Conservation (phyloP, 164 flowering plant genomes). For the Umbellularia californica region DNA sequence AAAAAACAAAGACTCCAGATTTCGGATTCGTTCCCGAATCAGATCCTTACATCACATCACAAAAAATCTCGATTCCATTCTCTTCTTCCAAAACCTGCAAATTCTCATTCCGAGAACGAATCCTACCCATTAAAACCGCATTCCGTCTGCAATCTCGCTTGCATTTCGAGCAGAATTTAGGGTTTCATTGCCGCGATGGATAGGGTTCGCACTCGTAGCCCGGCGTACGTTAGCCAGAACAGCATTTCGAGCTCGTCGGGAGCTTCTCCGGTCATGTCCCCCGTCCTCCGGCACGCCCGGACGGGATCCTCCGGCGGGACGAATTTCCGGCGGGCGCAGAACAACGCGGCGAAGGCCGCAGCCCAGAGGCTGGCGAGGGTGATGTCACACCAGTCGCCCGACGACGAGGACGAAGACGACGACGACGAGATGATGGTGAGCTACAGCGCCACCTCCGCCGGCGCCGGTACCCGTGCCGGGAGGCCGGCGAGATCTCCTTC, state of each 20-base stretch:
- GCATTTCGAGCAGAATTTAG: background rate
- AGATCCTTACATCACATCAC: too few species aligned
- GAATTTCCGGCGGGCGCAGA: slow-evolving; percentile 47
- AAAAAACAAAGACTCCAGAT: too few species aligned
- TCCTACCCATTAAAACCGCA: background rate
- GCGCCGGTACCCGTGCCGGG: slow-evolving; percentile 51
- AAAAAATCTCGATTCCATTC: too few species aligned
- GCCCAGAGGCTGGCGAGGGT: slow-evolving; percentile 88
- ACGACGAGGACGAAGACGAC: slow-evolving; percentile 54
- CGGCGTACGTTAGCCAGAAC: slow-evolving; percentile 33
- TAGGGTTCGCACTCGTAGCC: slow-evolving; percentile 28
- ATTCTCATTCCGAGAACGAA: background rate
- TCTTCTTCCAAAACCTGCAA: too few species aligned
- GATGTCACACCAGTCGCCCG: slow-evolving; percentile 59
- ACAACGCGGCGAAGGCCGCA: slow-evolving; percentile 68
- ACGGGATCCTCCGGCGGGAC: slow-evolving; percentile 44
- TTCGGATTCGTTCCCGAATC: too few species aligned
- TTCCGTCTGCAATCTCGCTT: background rate
- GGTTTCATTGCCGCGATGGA: slow-evolving; percentile 24
- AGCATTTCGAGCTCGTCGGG: slow-evolving; percentile 29
- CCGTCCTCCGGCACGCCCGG: slow-evolving; percentile 51
- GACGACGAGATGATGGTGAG: slow-evolving; percentile 33
- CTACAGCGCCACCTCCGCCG: slow-evolving; percentile 14
- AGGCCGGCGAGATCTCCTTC: slow-evolving; percentile 32
- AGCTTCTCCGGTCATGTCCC: slow-evolving; percentile 41